phyloP scores from a whole-genome alignment of 768 basidiomycete species.

The Lactarius deliciosus region DNA sequence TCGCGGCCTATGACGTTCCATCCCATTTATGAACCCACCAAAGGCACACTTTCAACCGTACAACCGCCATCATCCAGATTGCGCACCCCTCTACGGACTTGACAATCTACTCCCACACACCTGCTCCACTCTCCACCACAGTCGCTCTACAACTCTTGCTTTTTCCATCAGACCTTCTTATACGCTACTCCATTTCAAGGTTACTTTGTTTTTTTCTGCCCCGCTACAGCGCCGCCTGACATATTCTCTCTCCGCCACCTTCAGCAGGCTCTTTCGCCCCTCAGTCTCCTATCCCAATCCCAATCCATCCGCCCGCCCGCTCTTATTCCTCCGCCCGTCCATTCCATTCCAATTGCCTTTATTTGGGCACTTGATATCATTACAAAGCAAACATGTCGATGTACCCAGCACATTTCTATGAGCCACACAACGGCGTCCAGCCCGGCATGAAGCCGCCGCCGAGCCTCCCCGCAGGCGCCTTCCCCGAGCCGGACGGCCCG shows the following conservation, averaged over 20 bases:
- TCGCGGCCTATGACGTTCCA: constrained; percentile 24
- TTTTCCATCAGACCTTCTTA: constrained; percentile 5
- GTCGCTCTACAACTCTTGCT: too few relatives aligned
- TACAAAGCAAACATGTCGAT: neutral
- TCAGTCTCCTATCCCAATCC: neutral
- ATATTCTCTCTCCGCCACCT: constrained; percentile 11
- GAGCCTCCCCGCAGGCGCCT: constrained; percentile 19
- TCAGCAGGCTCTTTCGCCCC: neutral
- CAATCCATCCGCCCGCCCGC: neutral
- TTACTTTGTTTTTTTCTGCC: neutral
- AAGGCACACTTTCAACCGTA: neutral
- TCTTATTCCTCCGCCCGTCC: neutral
- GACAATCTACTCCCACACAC: constrained; percentile 13
- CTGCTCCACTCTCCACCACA: neutral
- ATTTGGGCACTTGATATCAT: too few relatives aligned
- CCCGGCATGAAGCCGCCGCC: constrained; percentile 28
- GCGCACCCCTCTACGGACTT: constrained; percentile 6
- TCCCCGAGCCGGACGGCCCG: constrained; percentile 27
- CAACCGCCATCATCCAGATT: constrained; percentile 16
- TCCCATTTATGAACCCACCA: constrained; percentile 16
- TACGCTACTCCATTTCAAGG: constrained; percentile 1
- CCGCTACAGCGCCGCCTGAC: constrained; percentile 14
- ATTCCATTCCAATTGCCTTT: neutral
- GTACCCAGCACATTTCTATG: constrained; percentile 29
- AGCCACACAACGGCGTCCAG: constrained; percentile 27